Conservation (phyloP, 441 rosid species). For the Euphorbia celastroides region DNA sequence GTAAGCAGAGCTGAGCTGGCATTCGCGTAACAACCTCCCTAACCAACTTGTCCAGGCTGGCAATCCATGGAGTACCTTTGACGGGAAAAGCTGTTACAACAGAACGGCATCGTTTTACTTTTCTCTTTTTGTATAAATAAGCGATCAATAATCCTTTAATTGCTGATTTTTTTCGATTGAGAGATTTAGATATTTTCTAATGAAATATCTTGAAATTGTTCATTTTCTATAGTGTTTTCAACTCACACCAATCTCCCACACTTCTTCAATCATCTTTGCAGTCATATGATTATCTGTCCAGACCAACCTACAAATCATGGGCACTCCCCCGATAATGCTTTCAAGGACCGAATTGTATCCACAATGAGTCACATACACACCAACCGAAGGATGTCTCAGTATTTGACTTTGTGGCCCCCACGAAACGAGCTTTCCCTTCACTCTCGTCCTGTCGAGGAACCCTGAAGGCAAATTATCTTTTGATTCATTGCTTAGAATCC, state of each 20-base stretch:
- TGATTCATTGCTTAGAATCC: constrained; percentile 1
- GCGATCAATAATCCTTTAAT: too few species aligned
- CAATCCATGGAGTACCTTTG: too few species aligned
- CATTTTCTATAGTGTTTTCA: too few species aligned
- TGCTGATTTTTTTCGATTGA: too few species aligned
- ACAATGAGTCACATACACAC: constrained; percentile 1
- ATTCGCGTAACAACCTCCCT: too few species aligned
- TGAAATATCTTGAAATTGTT: too few species aligned
- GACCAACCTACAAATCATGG: background rate
- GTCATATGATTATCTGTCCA: constrained; percentile 11
- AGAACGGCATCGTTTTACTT: too few species aligned
- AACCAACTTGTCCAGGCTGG: too few species aligned
- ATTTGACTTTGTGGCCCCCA: constrained; percentile 9
- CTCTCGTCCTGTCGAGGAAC: constrained; percentile 10
- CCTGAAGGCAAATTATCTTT: background rate
- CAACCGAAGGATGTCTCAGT: constrained; percentile 1
- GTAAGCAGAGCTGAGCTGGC: too few species aligned
- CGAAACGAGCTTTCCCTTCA: constrained; percentile 11
- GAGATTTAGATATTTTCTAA: too few species aligned
- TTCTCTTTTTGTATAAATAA: too few species aligned
- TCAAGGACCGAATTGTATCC: constrained; percentile 7
- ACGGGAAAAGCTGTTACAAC: too few species aligned
- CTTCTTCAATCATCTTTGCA: background rate
- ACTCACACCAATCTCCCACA: constrained; percentile 12
- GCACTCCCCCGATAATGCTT: constrained; percentile 2